Conservation (phyloP, 495 filamentous ascomycete genomes). For the Hypoxylon perforatum region DNA sequence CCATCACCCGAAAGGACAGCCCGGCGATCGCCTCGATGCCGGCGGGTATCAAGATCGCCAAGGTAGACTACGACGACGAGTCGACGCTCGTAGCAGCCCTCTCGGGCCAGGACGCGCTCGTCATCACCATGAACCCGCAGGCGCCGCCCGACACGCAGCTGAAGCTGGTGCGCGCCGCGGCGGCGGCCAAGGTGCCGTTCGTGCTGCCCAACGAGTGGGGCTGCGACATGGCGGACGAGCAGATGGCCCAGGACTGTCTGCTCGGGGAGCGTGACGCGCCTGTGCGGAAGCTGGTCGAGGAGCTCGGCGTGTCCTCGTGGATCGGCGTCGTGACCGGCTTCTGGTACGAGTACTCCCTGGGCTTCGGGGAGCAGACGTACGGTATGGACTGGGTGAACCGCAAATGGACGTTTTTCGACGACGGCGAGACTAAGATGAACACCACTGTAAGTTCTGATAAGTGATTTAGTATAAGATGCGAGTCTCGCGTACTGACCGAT, state of each 20-base stretch:
- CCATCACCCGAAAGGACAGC: slow-evolving; percentile 62
- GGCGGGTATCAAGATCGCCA: slow-evolving; percentile 51
- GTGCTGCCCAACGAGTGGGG: slow-evolving; percentile 71
- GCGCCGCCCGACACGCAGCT: slow-evolving; percentile 32
- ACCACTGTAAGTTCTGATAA: slow-evolving; percentile 36
- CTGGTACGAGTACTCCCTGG: slow-evolving; percentile 57
- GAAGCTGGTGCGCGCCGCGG: slow-evolving; percentile 67
- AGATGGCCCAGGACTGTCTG: slow-evolving; percentile 25
- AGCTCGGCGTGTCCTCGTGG: slow-evolving; percentile 61
- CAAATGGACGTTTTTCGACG: slow-evolving; percentile 48
- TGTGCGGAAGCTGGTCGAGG: slow-evolving; percentile 47
- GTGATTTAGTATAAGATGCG: neutral
- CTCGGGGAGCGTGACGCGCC: slow-evolving; percentile 2
- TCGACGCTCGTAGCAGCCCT: slow-evolving; percentile 54
- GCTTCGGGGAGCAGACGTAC: slow-evolving; percentile 34
- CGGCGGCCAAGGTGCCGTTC: slow-evolving; percentile 66
- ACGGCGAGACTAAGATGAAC: slow-evolving; percentile 49
- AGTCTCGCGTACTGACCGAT: slow-evolving; percentile 7
- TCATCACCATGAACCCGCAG: slow-evolving; percentile 64
- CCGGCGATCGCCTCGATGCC: slow-evolving; percentile 46
- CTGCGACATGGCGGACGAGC: slow-evolving; percentile 46
- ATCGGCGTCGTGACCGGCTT: slow-evolving; percentile 57
- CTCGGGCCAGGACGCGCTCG: slow-evolving; percentile 62
- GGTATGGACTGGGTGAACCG: slow-evolving; percentile 47
- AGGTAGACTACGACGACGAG: slow-evolving; percentile 58